Evolutionary conservation across 2,329 filamentous ascomycete species (phyloP).

Genomic region (Didymella pinodella): DNA sequence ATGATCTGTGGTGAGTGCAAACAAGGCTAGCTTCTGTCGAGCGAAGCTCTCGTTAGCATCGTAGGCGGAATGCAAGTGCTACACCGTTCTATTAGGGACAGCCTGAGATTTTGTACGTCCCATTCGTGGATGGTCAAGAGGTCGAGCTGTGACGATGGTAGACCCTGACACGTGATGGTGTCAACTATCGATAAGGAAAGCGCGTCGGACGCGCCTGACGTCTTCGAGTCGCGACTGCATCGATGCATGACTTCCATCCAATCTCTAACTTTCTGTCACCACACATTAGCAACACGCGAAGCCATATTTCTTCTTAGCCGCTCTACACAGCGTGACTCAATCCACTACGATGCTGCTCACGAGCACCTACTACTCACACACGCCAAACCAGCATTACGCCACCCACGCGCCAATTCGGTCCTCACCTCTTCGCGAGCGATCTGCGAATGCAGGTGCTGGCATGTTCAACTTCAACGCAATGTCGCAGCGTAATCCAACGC

Average conservation of each 20-base stretch:
- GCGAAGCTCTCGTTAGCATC: neutral
- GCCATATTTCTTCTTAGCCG: neutral
- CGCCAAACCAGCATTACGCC: constrained; percentile 35
- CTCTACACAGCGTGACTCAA: neutral
- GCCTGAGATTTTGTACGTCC: neutral
- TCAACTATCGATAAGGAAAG: constrained; percentile 25
- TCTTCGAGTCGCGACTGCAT: constrained; percentile 21
- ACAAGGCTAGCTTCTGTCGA: neutral
- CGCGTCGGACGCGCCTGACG: constrained; percentile 18
- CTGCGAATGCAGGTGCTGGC: constrained; percentile 46
- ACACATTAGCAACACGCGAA: neutral
- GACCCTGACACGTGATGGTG: constrained; percentile 17
- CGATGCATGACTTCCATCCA: constrained; percentile 4
- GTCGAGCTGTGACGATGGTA: neutral
- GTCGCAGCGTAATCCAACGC: constrained; percentile 30
- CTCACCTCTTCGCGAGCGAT: constrained; percentile 57
- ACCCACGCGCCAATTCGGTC: constrained; percentile 46
- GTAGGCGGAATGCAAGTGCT: neutral
- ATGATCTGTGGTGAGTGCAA: neutral
- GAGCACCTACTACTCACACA: constrained; percentile 32
- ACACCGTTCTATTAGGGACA: neutral
- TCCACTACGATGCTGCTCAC: constrained; percentile 40
- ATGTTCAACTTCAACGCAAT: constrained; percentile 43
- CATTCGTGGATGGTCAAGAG: neutral
- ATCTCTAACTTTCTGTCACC: neutral